phyloP scores from a whole-genome alignment of 306 rosid species.

The Dalbergia cultrata region DNA sequence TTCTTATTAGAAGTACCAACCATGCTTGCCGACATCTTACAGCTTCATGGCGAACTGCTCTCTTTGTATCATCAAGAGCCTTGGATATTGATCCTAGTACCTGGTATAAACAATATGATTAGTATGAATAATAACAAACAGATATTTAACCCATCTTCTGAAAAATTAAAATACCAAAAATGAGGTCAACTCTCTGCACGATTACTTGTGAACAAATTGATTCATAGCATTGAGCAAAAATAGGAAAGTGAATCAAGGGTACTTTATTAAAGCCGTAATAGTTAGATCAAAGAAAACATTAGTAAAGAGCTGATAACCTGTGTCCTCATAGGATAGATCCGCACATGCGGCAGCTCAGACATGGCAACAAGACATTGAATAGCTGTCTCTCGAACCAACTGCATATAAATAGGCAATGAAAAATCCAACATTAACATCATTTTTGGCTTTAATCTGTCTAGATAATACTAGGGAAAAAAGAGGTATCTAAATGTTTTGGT shows the following conservation, averaged over 20 bases:
- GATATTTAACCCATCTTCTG: conserved; percentile 4
- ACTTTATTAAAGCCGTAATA: neutral
- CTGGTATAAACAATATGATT: conserved; percentile 53
- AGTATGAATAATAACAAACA: conserved; percentile 4
- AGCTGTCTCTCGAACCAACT: conserved; percentile 97
- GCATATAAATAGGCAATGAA: conserved; percentile 38
- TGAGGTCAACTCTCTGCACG: neutral
- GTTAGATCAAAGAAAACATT: neutral
- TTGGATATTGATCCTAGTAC: conserved; percentile 65
- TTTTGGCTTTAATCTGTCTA: conserved; percentile 23
- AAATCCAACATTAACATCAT: conserved; percentile 41
- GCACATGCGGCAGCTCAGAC: conserved; percentile 80
- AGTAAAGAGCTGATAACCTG: conserved; percentile 58
- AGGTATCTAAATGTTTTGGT: conserved; percentile 28
- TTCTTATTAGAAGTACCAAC: conserved; percentile 51
- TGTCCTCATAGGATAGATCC: conserved; percentile 83
- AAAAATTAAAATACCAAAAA: neutral
- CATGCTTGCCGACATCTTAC: conserved; percentile 88
- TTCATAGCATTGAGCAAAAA: conserved; percentile 27
- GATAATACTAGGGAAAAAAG: neutral
- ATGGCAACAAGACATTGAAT: conserved; percentile 85
- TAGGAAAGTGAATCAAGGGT: conserved; percentile 19
- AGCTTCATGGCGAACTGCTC: conserved; percentile 89
- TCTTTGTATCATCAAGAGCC: conserved; percentile 79
- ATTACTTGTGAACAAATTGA: conserved; percentile 10